Base-by-base conservation (phyloP, 2,329 filamentous ascomycete genomes). In the Alternaria gansuensis region DNA sequence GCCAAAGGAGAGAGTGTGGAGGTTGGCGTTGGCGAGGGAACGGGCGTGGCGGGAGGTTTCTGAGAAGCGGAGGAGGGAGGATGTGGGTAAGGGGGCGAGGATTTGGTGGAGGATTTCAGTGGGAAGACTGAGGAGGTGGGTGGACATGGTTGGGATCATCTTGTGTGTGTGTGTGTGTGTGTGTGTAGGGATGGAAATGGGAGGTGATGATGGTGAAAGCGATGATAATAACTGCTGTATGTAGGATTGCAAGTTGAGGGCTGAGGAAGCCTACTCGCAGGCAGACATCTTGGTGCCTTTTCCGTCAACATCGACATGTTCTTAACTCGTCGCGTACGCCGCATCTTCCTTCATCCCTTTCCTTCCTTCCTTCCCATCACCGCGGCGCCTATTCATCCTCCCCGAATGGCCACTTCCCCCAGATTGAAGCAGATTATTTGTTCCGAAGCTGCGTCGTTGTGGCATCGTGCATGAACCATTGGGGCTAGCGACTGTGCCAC, bases 1-100 rank as follows among this genome's bases (percentile, higher is more conserved):
- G 36, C 80, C 88, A 9, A 87, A 95, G 21, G 93, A 97, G 79
- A 97, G 92, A 88, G 81, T 87, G 41, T 72, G 70, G 4, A 78
- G 62, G 49, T 68, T 76, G 26, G 70, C 67, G 14, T 62, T 68
- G 9, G 75, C 74, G 11, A 79, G 65, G 4, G 41, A 39, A 36
- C 73, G 70, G 24, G 69, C 67, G 31, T 60, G 52, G 3, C 55
- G 70, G 2, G 62, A 77, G n/a, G 75, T 75, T 44, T 68, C 62
- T 28, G 69, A 73, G 62, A 79, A 79, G 48, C 60, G 57, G 9
- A 79, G 67, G 2, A 79, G 72, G 2, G 72, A 65, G 33, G 46
- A 62, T 23, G 77, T 56, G 8, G 74, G 70, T 0, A 79, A 68
- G 31, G 68, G 64, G n/a, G 63, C 46, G 13, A 79, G 67, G 26